Conservation (phyloP, 129 eudicot species). For the Artemisia tridentata region DNA sequence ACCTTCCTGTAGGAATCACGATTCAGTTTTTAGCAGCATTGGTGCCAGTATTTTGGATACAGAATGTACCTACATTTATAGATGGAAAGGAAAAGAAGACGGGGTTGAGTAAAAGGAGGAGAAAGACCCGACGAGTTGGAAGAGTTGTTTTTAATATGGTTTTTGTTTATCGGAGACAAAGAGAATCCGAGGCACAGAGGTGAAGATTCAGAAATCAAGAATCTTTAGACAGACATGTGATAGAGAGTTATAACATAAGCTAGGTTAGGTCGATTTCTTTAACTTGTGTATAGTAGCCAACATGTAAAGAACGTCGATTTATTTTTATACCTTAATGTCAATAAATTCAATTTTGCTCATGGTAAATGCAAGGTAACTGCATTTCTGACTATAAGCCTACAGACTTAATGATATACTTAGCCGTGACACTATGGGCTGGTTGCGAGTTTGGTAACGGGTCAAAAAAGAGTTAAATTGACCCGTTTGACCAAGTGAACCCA, state of each 20-base stretch:
- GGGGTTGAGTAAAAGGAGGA: constrained; percentile 53
- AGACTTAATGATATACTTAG: too few relatives aligned
- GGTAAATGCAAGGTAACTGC: background rate
- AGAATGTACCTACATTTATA: constrained; percentile 38
- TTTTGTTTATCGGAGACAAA: constrained; percentile 50
- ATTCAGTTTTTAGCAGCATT: constrained; percentile 81
- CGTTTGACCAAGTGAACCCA: too few relatives aligned
- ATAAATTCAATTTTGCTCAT: background rate
- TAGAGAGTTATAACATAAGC: constrained; percentile 5
- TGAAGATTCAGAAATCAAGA: constrained; percentile 22
- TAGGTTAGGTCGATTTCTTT: constrained; percentile 22
- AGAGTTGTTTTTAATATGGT: constrained; percentile 45
- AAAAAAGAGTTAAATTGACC: too few relatives aligned
- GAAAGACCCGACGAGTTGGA: constrained; percentile 66
- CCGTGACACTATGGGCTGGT: too few relatives aligned
- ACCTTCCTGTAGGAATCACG: constrained; percentile 58
- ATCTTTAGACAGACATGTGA: constrained; percentile 12
- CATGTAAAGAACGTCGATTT: constrained; percentile 21
- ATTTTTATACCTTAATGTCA: background rate
- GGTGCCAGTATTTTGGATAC: constrained; percentile 68
- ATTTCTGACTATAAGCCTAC: too few relatives aligned
- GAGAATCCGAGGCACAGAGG: constrained; percentile 61
- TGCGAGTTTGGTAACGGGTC: too few relatives aligned
- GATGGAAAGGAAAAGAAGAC: constrained; percentile 50
- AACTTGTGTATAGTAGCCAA: constrained; percentile 27